Evolutionary conservation across 2,329 filamentous ascomycete species (phyloP).

Genomic region (Fusarium sororula): DNA sequence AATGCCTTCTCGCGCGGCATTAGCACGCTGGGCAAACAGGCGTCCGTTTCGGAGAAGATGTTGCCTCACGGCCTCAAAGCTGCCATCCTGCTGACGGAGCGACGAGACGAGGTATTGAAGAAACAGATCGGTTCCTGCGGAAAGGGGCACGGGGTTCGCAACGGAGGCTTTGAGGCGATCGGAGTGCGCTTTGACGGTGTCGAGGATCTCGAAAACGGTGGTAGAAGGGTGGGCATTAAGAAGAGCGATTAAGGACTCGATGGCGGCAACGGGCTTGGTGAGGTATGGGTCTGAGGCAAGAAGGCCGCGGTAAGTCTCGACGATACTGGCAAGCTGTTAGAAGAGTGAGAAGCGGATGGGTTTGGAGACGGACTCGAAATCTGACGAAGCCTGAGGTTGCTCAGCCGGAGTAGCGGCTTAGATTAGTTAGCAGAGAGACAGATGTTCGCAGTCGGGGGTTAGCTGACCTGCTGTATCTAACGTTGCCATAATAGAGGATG

Average conservation of each 20-base stretch:
- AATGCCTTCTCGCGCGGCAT: slow-evolving; percentile 84
- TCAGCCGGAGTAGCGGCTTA: slow-evolving; percentile 28
- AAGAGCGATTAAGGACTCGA: slow-evolving; percentile 88
- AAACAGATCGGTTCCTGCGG: slow-evolving; percentile 94
- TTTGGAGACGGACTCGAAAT: slow-evolving; percentile 41
- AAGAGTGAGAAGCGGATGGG: neutral
- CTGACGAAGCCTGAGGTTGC: slow-evolving; percentile 31
- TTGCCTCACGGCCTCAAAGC: slow-evolving; percentile 81
- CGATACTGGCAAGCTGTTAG: slow-evolving; percentile 55
- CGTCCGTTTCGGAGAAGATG: slow-evolving; percentile 88
- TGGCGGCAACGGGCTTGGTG: slow-evolving; percentile 95
- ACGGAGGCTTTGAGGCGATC: slow-evolving; percentile 79
- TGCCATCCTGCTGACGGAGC: slow-evolving; percentile 63
- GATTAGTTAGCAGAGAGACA: neutral
- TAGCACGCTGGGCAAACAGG: slow-evolving; percentile 86
- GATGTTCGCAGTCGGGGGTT: neutral
- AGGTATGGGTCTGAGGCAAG: slow-evolving; percentile 78
- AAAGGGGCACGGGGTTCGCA: slow-evolving; percentile 89
- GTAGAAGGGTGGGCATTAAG: slow-evolving; percentile 81
- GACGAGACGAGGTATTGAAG: slow-evolving; percentile 89
- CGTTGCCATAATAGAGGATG: slow-evolving; percentile 27
- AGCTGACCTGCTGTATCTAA: slow-evolving; percentile 27
- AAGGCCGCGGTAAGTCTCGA: slow-evolving; percentile 63
- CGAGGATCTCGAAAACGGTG: slow-evolving; percentile 93
- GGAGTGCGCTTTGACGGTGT: slow-evolving; percentile 81